phyloP scores from a whole-genome alignment of 2,329 filamentous ascomycete genomes.

The Zarea fungicola region DNA sequence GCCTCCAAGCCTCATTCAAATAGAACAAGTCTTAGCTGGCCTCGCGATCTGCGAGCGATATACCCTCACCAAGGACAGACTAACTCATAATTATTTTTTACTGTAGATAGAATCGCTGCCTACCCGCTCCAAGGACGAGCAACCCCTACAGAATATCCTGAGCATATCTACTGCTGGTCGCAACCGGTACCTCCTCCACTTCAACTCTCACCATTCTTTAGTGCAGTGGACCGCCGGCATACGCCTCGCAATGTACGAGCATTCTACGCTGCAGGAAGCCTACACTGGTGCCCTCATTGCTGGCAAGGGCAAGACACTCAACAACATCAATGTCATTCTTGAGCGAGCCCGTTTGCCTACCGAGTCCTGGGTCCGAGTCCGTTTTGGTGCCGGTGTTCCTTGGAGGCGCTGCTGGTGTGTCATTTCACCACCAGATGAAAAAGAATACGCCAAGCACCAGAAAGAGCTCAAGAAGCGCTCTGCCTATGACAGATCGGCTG shows the following conservation, averaged over 20 bases:
- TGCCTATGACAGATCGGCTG: slow-evolving; percentile 68
- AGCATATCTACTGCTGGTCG: slow-evolving; percentile 93
- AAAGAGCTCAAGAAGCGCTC: slow-evolving; percentile 79
- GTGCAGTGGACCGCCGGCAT: slow-evolving; percentile 96
- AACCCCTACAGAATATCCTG: slow-evolving; percentile 87
- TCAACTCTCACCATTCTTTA: slow-evolving; percentile 88
- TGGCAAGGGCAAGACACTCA: slow-evolving; percentile 82
- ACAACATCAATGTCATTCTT: slow-evolving; percentile 87
- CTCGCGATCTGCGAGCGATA: not conserved
- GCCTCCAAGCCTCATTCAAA: slow-evolving; percentile 1
- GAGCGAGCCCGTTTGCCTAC: slow-evolving; percentile 70
- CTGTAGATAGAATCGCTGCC: slow-evolving; percentile 79
- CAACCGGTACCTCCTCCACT: slow-evolving; percentile 92
- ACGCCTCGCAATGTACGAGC: slow-evolving; percentile 88
- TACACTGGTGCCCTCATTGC: slow-evolving; percentile 95
- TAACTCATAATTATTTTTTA: not conserved
- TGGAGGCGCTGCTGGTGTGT: slow-evolving; percentile 98
- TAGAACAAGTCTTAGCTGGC: not conserved
- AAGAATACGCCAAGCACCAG: slow-evolving; percentile 77
- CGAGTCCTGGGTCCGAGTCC: slow-evolving; percentile 91
- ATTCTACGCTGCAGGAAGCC: slow-evolving; percentile 87
- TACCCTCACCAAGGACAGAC: not conserved
- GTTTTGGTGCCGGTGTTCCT: slow-evolving; percentile 91
- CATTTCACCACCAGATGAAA: slow-evolving; percentile 86
- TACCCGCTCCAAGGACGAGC: slow-evolving; percentile 69